A percentile compares a stretch with the other conserved stretches of the same genome.
Conservation (phyloP, 345 rosid species). For the Cardamine occulta region DNA sequence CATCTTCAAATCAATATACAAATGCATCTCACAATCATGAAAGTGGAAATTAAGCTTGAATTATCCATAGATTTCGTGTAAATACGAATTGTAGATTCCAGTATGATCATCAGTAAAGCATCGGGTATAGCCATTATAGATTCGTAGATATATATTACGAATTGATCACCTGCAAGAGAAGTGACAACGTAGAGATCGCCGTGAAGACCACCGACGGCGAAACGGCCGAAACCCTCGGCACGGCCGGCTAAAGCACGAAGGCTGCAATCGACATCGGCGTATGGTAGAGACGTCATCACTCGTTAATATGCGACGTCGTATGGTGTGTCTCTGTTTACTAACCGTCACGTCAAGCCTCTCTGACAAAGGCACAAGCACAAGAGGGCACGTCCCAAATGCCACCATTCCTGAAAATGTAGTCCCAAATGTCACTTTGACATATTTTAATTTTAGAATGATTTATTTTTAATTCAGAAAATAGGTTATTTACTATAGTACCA, state of each 20-base stretch:
- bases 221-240: slow-evolving; percentile 82
- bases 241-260: slow-evolving; percentile 63
- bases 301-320: slow-evolving; percentile 28
- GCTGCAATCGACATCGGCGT: slow-evolving; percentile 61
- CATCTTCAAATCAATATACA: slow-evolving; percentile 1
- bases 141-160: not conserved
- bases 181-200: slow-evolving; percentile 65
- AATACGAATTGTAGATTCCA: not conserved
- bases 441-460: too few relatives aligned
- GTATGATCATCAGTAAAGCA: slow-evolving; percentile 12
- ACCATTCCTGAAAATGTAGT: too few relatives aligned
- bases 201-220: slow-evolving; percentile 70
- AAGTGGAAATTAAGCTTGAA: not conserved
- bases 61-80: not conserved
- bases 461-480: too few relatives aligned
- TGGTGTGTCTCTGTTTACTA: slow-evolving; percentile 8
- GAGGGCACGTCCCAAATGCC: too few relatives aligned
- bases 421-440: too few relatives aligned
- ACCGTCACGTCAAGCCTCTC: not conserved
- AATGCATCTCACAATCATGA: slow-evolving; percentile 16
- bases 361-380: not conserved
- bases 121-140: not conserved
- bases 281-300: slow-evolving; percentile 59
- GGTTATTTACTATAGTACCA: too few relatives aligned
- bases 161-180: slow-evolving; percentile 57